These are phyloP conservation scores for Collybia sp. DNA, from an alignment of 768 basidiomycete species.

Conservation along the genomic window DNA sequence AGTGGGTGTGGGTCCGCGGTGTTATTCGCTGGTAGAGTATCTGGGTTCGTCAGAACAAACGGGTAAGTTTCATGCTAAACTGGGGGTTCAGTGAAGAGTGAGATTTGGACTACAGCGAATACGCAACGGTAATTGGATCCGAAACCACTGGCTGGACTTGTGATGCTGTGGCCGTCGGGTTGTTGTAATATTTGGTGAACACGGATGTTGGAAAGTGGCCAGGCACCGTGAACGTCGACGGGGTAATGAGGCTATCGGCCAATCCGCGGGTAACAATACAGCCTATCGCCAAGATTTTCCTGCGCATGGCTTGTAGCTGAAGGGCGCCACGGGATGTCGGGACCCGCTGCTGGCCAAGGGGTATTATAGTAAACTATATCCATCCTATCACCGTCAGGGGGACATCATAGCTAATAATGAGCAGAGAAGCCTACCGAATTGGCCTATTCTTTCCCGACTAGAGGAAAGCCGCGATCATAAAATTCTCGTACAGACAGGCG, in stretches of 20 bases:
- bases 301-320: too few species aligned
- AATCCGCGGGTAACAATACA: conserved; percentile 25
- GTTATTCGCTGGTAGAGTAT: conserved; percentile 52
- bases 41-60: conserved; percentile 57
- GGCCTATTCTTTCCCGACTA: too few species aligned
- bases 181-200: conserved; percentile 65
- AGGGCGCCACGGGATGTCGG: too few species aligned
- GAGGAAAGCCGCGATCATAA: too few species aligned
- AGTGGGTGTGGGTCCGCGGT: conserved; percentile 62
- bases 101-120: background rate
- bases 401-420: too few species aligned
- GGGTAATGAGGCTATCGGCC: conserved; percentile 68
- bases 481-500: too few species aligned
- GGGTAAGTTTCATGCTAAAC: conserved; percentile 55
- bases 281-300: too few species aligned
- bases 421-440: too few species aligned
- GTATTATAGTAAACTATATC: too few species aligned
- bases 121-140: conserved; percentile 58
- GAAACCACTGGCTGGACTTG: conserved; percentile 78
- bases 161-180: conserved; percentile 64
- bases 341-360: too few species aligned
- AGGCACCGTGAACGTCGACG: conserved; percentile 51
- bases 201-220: conserved; percentile 63
- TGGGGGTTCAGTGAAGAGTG: conserved; percentile 14
- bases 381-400: too few species aligned